These are phyloP conservation scores for Ophiostoma australiae DNA, from an alignment of 2,329 filamentous ascomycete species.

Conservation along the genomic window DNA sequence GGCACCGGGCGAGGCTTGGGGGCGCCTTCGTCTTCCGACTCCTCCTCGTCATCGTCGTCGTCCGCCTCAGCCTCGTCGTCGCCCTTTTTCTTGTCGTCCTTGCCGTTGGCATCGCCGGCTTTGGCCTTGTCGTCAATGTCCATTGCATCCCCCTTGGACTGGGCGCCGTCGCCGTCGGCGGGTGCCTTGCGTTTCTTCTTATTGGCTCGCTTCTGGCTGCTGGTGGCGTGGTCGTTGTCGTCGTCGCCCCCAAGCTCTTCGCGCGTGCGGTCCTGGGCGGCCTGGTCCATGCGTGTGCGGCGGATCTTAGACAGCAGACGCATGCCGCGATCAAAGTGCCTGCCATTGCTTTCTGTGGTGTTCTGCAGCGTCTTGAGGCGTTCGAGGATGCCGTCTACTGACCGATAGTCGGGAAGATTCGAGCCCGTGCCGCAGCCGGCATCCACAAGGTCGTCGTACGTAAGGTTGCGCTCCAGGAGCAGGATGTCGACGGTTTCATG, in stretches of 20 bases:
- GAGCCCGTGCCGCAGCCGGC: slow-evolving; percentile 48
- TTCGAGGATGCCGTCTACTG: slow-evolving; percentile 58
- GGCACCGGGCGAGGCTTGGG: slow-evolving; percentile 61
- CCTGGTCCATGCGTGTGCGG: slow-evolving; percentile 57
- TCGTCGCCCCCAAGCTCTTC: slow-evolving; percentile 46
- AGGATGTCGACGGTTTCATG: slow-evolving; percentile 49
- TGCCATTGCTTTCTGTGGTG: slow-evolving; percentile 61
- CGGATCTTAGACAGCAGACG: slow-evolving; percentile 61
- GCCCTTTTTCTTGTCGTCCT: slow-evolving; percentile 33
- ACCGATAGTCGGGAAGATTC: slow-evolving; percentile 58
- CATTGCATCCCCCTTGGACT: slow-evolving; percentile 52
- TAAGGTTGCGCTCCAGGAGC: slow-evolving; percentile 35
- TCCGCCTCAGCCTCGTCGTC: neutral
- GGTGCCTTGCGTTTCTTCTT: slow-evolving; percentile 75
- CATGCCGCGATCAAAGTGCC: slow-evolving; percentile 68
- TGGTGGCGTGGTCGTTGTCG: slow-evolving; percentile 41
- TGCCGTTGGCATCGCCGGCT: slow-evolving; percentile 32
- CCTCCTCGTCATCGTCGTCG: slow-evolving; percentile 35
- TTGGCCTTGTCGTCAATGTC: slow-evolving; percentile 54
- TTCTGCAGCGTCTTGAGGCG: slow-evolving; percentile 60
- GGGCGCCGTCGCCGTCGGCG: slow-evolving; percentile 30
- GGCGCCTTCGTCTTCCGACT: slow-evolving; percentile 53
- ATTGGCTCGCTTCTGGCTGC: slow-evolving; percentile 51
- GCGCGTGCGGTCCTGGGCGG: slow-evolving; percentile 41
- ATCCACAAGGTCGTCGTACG: slow-evolving; percentile 67